A percentile compares a stretch with the other conserved stretches of the same genome.
Conservation (phyloP, 1,139 yeast genomes). For the Meyerozyma sp. region DNA sequence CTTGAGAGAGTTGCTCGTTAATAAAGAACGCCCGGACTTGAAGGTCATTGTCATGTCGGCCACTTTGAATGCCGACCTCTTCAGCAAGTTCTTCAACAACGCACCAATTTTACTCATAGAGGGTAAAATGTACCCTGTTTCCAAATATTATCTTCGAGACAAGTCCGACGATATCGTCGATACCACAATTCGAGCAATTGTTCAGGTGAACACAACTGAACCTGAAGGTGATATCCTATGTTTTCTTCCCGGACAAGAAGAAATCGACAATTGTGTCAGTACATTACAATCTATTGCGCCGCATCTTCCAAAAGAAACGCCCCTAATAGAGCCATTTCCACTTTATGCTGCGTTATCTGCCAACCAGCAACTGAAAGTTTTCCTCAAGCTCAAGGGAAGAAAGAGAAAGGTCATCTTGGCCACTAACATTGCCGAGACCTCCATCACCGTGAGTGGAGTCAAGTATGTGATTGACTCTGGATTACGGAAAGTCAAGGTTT, state of each 20-base stretch:
- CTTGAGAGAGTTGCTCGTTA: constrained; percentile 56
- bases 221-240: constrained; percentile 84
- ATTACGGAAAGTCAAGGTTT: constrained; percentile 83
- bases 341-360: constrained; percentile 93
- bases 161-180: constrained; percentile 78
- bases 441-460: constrained; percentile 94
- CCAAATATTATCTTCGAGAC: constrained; percentile 58
- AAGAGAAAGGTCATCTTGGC: constrained; percentile 83
- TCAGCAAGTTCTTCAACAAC: constrained; percentile 67
- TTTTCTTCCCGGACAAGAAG: constrained; percentile 95
- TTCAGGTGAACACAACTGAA: constrained; percentile 76
- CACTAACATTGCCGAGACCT: constrained; percentile 95
- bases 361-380: constrained; percentile 71
- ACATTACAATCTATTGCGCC: constrained; percentile 58
- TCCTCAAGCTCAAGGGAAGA: constrained; percentile 51
- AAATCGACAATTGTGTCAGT: constrained; percentile 79
- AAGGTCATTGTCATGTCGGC: constrained; percentile 85
- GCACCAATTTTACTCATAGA: constrained; percentile 83
- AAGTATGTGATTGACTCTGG: constrained; percentile 92
- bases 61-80: constrained; percentile 88
- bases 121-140: constrained; percentile 86
- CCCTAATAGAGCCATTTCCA: constrained; percentile 71
- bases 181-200: constrained; percentile 64
- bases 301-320: constrained; percentile 68
- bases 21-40: constrained; percentile 48